Conservation (phyloP, 768 basidiomycete species). For the Pulveroboletus frians region DNA sequence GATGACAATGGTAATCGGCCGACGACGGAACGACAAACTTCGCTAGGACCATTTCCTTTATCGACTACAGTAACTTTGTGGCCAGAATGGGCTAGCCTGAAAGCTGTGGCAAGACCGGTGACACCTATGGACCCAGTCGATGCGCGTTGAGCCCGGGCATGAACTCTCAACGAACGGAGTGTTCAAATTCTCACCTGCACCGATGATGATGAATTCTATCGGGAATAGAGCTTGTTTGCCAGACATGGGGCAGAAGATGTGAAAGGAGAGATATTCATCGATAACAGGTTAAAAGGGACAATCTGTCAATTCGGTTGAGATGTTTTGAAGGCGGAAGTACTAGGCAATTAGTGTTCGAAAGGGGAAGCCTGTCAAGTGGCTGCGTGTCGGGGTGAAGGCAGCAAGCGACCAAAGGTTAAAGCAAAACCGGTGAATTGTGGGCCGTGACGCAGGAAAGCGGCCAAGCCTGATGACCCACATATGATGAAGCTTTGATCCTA, state of each 20-base stretch:
- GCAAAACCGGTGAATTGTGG: neutral
- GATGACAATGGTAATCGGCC: neutral
- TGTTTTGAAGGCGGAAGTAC: neutral
- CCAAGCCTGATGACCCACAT: neutral
- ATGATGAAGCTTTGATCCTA: conserved; percentile 12
- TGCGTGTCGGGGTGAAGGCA: too few species aligned
- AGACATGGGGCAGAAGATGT: conserved; percentile 11
- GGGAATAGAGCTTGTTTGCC: conserved; percentile 20
- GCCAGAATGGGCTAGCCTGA: conserved; percentile 51
- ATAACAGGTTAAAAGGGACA: neutral
- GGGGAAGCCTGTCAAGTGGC: neutral
- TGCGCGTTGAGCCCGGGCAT: neutral
- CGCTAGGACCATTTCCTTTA: conserved; percentile 39
- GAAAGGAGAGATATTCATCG: neutral
- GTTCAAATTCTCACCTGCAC: conserved; percentile 21
- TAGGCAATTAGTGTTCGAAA: neutral
- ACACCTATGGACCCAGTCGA: conserved; percentile 29
- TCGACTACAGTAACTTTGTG: conserved; percentile 59
- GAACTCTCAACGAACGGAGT: neutral
- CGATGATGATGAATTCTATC: conserved; percentile 31
- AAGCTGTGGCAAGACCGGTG: conserved; percentile 55
- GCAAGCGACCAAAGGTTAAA: neutral
- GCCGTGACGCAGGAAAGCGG: conserved; percentile 4
- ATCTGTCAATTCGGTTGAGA: neutral
- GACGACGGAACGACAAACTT: conserved; percentile 25